Percentiles rank a stretch among this genome's conserved stretches.
phyloP scores from a whole-genome alignment of 805 yeast species.

The Candida arabinofermentans region DNA sequence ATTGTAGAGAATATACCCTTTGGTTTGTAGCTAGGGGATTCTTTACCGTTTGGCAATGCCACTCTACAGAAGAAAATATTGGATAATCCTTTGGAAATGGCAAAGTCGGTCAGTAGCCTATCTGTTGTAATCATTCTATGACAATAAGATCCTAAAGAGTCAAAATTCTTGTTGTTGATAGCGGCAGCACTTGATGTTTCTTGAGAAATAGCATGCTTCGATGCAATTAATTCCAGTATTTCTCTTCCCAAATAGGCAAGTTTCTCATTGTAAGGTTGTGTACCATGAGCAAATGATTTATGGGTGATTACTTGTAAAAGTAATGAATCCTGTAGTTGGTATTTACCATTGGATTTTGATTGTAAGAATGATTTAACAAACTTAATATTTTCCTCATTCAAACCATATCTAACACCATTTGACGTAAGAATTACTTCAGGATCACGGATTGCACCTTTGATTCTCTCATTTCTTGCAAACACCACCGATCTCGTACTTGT shows the following conservation, averaged over 20 bases:
- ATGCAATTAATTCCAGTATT: constrained; percentile 46
- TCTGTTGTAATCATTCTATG: constrained; percentile 52
- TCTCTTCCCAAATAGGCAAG: constrained; percentile 69
- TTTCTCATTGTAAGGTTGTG: constrained; percentile 85
- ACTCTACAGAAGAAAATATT: constrained; percentile 64
- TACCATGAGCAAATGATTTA: constrained; percentile 91
- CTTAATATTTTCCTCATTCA: constrained; percentile 42
- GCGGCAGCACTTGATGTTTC: constrained; percentile 30
- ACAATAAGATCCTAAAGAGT: constrained; percentile 52
- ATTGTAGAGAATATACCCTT: constrained; percentile 28
- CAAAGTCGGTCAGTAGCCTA: constrained; percentile 46
- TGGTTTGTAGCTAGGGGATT: constrained; percentile 25
- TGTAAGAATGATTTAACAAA: constrained; percentile 46
- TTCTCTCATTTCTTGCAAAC: constrained; percentile 50
- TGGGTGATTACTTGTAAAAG: constrained; percentile 85
- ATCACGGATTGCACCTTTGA: constrained; percentile 68
- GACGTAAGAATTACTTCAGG: constrained; percentile 56
- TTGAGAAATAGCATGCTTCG: constrained; percentile 37
- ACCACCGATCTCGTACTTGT: constrained; percentile 26
- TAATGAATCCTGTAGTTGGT: constrained; percentile 54
- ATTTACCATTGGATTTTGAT: constrained; percentile 33
- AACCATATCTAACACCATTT: constrained; percentile 52
- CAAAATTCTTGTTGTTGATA: constrained; percentile 49
- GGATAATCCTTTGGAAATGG: constrained; percentile 45
- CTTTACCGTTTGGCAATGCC: constrained; percentile 31